Percentiles rank a stretch among this genome's conserved stretches.
Conservation (phyloP, 257 asterid species). For the Pogostemon cablin region DNA sequence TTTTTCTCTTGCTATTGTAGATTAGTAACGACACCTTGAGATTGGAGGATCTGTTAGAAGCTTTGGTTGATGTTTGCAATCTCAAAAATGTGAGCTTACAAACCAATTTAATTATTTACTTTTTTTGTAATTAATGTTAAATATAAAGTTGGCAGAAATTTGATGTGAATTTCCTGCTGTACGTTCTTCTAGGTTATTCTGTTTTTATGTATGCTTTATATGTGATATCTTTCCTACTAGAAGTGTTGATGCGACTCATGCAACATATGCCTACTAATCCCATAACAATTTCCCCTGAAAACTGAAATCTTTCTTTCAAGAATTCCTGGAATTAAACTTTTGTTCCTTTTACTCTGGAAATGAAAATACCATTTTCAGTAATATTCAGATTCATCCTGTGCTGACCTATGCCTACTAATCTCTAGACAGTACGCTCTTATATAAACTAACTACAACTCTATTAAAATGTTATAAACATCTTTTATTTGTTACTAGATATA, state of each 20-base stretch:
- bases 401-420: neutral
- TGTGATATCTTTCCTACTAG: slow-evolving; percentile 1
- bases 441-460: neutral
- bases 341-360: neutral
- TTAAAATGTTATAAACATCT: neutral
- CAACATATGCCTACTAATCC: neutral
- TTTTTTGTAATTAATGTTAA: slow-evolving; percentile 24
- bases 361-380: neutral
- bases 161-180: slow-evolving; percentile 16
- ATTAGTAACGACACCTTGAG: slow-evolving; percentile 54
- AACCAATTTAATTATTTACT: slow-evolving; percentile 3
- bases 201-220: slow-evolving; percentile 17
- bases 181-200: slow-evolving; percentile 18
- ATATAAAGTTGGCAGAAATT: slow-evolving; percentile 23
- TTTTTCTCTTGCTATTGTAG: slow-evolving; percentile 51
- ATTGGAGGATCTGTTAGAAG: slow-evolving; percentile 66
- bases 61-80: slow-evolving; percentile 72
- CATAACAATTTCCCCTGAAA: neutral
- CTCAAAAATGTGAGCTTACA: slow-evolving; percentile 65
- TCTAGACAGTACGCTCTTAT: neutral
- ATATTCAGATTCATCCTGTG: slow-evolving; percentile 14
- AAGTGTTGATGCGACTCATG: slow-evolving; percentile 14
- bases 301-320: slow-evolving; percentile 9
- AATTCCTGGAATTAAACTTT: neutral
- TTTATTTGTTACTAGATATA: neutral